These are phyloP conservation scores for Cucumis melo DNA, from an alignment of 306 rosid species.

Conservation along the genomic window DNA sequence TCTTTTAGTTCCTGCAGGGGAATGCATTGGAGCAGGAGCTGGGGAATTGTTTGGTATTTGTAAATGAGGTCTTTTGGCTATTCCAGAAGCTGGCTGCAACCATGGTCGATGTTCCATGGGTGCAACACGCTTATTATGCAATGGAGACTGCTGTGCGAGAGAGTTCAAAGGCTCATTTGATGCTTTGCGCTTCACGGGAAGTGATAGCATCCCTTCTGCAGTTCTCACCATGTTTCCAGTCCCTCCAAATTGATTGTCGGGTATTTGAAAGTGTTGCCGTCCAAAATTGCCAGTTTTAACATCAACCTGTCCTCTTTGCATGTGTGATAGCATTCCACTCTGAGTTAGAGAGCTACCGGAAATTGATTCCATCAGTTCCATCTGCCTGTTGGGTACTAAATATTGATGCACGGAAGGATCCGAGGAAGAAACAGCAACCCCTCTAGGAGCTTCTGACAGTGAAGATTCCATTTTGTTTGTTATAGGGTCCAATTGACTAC, in stretches of 20 bases:
- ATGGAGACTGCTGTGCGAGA: constrained; percentile 12
- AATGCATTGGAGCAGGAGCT: constrained; percentile 16
- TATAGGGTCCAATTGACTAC: constrained; percentile 48
- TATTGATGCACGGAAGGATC: constrained; percentile 29
- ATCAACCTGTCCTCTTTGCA: constrained; percentile 32
- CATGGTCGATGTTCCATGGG: constrained; percentile 54
- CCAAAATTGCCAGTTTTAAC: constrained; percentile 13
- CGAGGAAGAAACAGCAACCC: constrained; percentile 26
- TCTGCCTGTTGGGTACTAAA: constrained; percentile 19
- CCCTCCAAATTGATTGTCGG: constrained; percentile 26
- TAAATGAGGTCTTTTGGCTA: constrained; percentile 20
- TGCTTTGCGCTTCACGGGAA: constrained; percentile 60
- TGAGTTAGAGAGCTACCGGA: constrained; percentile 25
- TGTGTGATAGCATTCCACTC: constrained; percentile 19
- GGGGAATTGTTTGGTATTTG: constrained; percentile 28
- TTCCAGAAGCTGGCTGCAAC: constrained; percentile 46
- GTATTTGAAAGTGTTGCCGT: constrained; percentile 16
- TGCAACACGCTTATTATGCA: constrained; percentile 43
- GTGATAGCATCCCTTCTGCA: constrained; percentile 25
- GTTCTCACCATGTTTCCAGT: constrained; percentile 19
- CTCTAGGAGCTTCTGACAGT: constrained; percentile 38
- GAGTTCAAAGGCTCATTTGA: constrained; percentile 23
- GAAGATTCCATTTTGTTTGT: constrained; percentile 34
- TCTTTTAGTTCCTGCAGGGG: constrained; percentile 34
- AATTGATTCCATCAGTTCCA: constrained; percentile 23